phyloP scores from a whole-genome alignment of 1,284 basidiomycete genomes.

The Cryptococcus maquisensis region DNA sequence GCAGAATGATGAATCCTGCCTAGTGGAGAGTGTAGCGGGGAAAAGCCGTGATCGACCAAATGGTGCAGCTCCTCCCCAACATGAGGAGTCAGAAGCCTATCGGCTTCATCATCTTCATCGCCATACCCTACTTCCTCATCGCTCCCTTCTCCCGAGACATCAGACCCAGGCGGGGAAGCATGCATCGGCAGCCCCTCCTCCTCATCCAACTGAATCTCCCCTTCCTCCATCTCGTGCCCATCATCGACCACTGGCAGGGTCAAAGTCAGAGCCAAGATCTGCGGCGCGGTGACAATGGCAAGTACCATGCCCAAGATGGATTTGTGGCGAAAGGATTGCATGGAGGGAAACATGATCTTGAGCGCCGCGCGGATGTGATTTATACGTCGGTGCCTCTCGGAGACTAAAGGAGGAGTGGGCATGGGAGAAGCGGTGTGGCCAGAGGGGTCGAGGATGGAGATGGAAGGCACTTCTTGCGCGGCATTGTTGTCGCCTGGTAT shows the following conservation, averaged over 20 bases:
- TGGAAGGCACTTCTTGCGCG: constrained; percentile 13
- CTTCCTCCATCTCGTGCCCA: constrained; percentile 37
- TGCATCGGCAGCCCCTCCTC: constrained; percentile 18
- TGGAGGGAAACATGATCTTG: constrained; percentile 69
- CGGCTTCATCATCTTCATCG: constrained; percentile 42
- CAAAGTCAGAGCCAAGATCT: constrained; percentile 76
- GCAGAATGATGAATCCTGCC: constrained; percentile 23
- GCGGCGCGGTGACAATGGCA: constrained; percentile 76
- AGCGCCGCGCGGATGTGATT: constrained; percentile 9
- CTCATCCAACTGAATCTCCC: constrained; percentile 36
- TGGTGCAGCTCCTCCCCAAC: constrained; percentile 42
- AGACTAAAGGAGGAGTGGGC: not conserved
- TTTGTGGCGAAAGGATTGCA: constrained; percentile 71
- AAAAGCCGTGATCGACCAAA: constrained; percentile 29
- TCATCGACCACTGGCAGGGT: constrained; percentile 81
- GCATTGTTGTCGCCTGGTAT: constrained; percentile 9
- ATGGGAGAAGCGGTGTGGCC: constrained; percentile 10
- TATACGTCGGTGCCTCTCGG: not conserved
- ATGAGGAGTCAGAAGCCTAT: constrained; percentile 17
- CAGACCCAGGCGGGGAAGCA: not conserved
- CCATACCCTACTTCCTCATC: constrained; percentile 31
- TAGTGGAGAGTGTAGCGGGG: constrained; percentile 29
- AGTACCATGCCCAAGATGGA: constrained; percentile 68
- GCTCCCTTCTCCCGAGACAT: constrained; percentile 45
- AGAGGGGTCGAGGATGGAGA: constrained; percentile 32